phyloP scores from a whole-genome alignment of 176 grass and related monocot species.

The Carex parvula region DNA sequence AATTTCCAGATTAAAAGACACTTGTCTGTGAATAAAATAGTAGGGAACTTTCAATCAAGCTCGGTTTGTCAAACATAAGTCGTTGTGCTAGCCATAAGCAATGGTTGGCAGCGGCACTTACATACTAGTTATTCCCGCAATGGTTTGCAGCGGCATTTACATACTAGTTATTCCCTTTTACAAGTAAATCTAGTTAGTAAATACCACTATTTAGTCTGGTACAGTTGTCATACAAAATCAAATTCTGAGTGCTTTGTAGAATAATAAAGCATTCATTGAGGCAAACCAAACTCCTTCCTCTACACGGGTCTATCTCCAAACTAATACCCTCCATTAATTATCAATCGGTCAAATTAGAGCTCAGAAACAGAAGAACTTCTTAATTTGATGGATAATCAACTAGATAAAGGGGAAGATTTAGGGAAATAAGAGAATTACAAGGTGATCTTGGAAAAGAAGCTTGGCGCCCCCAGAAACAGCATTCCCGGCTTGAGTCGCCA shows the following conservation, averaged over 20 bases:
- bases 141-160: not conserved
- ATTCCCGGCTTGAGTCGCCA: constrained; percentile 83
- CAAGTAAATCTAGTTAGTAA: not conserved
- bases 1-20: not conserved
- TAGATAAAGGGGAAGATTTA: not conserved
- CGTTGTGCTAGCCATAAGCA: not conserved
- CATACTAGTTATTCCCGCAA: not conserved
- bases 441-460: constrained; percentile 68
- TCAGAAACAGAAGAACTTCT: not conserved
- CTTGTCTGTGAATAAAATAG: not conserved
- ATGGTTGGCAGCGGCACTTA: not conserved
- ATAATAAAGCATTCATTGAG: not conserved
- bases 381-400: not conserved
- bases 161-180: not conserved
- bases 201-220: not conserved
- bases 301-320: not conserved
- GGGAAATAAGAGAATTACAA: constrained; percentile 37
- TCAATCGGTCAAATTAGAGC: not conserved
- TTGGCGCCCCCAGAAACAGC: constrained; percentile 84
- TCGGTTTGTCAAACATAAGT: not conserved
- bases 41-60: not conserved
- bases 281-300: not conserved
- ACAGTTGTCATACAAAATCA: not conserved
- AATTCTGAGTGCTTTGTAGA: not conserved
- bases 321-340: not conserved